Percentiles rank a stretch among this genome's conserved stretches.
Conservation (phyloP, 768 basidiomycete genomes). For the Hericium coralloides region DNA sequence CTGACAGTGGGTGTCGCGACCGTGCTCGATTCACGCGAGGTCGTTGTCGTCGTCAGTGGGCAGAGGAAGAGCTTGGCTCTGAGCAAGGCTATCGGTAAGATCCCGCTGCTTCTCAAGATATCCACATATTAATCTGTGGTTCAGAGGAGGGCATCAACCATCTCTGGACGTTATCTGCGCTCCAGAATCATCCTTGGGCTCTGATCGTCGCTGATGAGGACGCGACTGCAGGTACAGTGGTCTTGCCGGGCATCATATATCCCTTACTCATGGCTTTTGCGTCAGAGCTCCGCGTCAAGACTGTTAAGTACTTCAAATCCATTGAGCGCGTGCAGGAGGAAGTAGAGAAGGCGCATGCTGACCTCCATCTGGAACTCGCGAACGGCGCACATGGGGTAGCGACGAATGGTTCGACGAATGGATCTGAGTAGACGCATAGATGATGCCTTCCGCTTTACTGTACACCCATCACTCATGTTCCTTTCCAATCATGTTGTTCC, state of each 20-base stretch:
- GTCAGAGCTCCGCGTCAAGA: constrained; percentile 78
- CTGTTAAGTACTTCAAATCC: constrained; percentile 86
- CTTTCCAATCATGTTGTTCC: too few relatives aligned
- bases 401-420: too few relatives aligned
- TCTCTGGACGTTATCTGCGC: constrained; percentile 83
- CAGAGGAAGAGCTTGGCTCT: constrained; percentile 77
- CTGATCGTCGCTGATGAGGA: constrained; percentile 87
- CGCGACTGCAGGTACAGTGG: constrained; percentile 41
- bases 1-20: constrained; percentile 87
- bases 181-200: constrained; percentile 84
- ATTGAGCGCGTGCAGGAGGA: constrained; percentile 86
- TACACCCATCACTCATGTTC: too few relatives aligned
- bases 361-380: constrained; percentile 27
- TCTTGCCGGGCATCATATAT: not conserved
- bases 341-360: constrained; percentile 55
- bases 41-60: constrained; percentile 82
- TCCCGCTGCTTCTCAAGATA: too few relatives aligned
- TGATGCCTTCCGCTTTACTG: too few relatives aligned
- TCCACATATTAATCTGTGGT: too few relatives aligned
- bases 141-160: constrained; percentile 84
- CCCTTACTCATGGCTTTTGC: not conserved
- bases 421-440: too few relatives aligned
- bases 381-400: too few relatives aligned
- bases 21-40: constrained; percentile 75
- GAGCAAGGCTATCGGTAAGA: constrained; percentile 58